A percentile compares a stretch with the other conserved stretches of the same genome.
These are phyloP conservation scores for Leptographium lundbergii DNA, from an alignment of 2,329 filamentous ascomycete species.

Conservation along the genomic window DNA sequence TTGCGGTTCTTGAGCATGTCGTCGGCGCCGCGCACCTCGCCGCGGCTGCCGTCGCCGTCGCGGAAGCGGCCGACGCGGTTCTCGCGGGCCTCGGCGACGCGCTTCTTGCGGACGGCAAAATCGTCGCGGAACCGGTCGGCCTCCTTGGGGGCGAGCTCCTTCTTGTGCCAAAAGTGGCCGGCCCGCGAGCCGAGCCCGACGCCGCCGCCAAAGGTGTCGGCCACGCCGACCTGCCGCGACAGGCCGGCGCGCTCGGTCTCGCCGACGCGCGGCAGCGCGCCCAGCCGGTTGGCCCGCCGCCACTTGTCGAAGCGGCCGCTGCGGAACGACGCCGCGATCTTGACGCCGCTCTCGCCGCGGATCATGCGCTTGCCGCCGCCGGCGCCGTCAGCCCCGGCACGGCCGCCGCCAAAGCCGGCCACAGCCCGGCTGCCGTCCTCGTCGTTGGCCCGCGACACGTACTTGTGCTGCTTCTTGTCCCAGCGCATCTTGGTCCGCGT, in stretches of 20 bases:
- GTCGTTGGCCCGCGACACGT: conserved; percentile 83
- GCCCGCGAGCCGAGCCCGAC: conserved; percentile 18
- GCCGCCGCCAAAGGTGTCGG: conserved; percentile 10
- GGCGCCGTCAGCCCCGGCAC: background rate
- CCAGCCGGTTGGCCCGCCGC: conserved; percentile 75
- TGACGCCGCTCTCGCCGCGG: conserved; percentile 81
- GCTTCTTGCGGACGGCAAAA: conserved; percentile 82
- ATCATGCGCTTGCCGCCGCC: conserved; percentile 55
- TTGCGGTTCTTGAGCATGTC: conserved; percentile 77
- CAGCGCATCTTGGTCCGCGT: conserved; percentile 71
- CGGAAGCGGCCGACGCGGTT: conserved; percentile 64
- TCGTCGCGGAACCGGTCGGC: conserved; percentile 89
- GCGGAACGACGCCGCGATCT: conserved; percentile 89
- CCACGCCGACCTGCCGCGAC: conserved; percentile 15
- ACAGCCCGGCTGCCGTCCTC: conserved; percentile 65
- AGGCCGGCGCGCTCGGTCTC: conserved; percentile 52
- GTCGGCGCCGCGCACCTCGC: conserved; percentile 68
- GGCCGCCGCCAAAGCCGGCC: conserved; percentile 14
- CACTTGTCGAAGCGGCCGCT: conserved; percentile 88
- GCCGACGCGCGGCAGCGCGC: conserved; percentile 66
- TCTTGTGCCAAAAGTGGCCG: conserved; percentile 70
- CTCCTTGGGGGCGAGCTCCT: conserved; percentile 78
- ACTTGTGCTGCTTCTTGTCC: conserved; percentile 96
- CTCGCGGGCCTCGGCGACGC: conserved; percentile 75
- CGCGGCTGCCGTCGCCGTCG: conserved; percentile 58